Conservation (phyloP, 495 filamentous ascomycete species). For the Talaromyces proteolyticus region DNA sequence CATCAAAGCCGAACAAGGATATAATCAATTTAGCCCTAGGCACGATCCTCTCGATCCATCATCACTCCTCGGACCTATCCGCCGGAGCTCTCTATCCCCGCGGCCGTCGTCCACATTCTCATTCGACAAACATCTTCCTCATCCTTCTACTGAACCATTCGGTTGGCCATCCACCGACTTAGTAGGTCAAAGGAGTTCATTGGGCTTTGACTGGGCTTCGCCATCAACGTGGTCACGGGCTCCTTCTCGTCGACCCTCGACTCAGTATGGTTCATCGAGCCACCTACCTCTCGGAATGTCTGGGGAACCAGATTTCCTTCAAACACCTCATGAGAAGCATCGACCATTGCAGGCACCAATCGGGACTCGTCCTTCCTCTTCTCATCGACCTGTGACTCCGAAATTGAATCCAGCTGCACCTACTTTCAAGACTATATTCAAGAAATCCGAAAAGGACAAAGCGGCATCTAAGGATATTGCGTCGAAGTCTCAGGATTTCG, state of each 20-base stretch:
- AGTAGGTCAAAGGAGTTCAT: conserved; percentile 45
- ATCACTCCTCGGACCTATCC: conserved; percentile 45
- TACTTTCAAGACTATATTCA: conserved; percentile 50
- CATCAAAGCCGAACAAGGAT: conserved; percentile 39
- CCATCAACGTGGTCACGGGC: conserved; percentile 49
- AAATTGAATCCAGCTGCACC: conserved; percentile 59
- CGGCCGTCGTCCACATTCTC: conserved; percentile 76
- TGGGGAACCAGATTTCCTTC: conserved; percentile 40
- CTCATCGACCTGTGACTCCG: conserved; percentile 47
- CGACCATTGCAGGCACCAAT: conserved; percentile 48
- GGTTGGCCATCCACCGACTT: conserved; percentile 55
- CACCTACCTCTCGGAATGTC: conserved; percentile 44
- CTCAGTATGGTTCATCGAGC: conserved; percentile 50
- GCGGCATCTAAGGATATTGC: conserved; percentile 21
- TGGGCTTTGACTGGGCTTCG: conserved; percentile 52
- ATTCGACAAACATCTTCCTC: conserved; percentile 62
- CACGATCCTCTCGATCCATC: conserved; percentile 53
- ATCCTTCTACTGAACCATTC: conserved; percentile 74
- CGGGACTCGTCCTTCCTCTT: conserved; percentile 48
- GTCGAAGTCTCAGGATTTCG: conserved; percentile 20
- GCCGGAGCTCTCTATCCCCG: conserved; percentile 61
- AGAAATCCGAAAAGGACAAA: conserved; percentile 34
- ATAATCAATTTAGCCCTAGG: conserved; percentile 58
- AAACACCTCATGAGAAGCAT: conserved; percentile 34
- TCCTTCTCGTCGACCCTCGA: conserved; percentile 50